phyloP scores from a whole-genome alignment of 306 rosid genomes.

The Cucurbita argyrosperma region DNA sequence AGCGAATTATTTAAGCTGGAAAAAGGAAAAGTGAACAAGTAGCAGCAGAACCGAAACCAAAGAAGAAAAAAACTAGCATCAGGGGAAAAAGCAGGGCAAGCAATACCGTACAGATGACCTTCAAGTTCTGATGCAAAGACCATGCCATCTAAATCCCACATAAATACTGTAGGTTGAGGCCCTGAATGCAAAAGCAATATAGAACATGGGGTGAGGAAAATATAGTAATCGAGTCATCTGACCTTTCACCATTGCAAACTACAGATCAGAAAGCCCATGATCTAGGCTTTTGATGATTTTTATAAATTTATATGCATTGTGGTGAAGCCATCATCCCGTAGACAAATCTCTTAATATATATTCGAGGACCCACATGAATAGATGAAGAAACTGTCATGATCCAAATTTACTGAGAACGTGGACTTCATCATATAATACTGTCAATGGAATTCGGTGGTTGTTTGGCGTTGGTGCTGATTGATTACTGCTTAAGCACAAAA shows the following conservation, averaged over 20 bases:
- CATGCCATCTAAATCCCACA: constrained; percentile 41
- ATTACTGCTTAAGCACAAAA: background rate
- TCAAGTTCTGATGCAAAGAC: constrained; percentile 39
- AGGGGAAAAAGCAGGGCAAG: constrained; percentile 64
- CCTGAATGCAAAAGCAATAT: constrained; percentile 42
- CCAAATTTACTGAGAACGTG: background rate
- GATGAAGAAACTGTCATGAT: too few species aligned
- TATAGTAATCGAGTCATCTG: background rate
- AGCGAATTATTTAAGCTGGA: background rate
- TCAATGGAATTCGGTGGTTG: background rate
- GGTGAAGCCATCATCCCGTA: background rate
- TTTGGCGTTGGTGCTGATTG: background rate
- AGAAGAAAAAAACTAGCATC: constrained; percentile 36
- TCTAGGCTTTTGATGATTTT: background rate
- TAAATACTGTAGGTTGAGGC: constrained; percentile 48
- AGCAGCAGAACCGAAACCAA: constrained; percentile 9
- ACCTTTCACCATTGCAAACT: background rate
- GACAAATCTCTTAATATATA: background rate
- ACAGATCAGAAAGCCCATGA: background rate
- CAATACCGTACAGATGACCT: constrained; percentile 47
- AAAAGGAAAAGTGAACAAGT: constrained; percentile 8
- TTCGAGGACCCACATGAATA: too few species aligned
- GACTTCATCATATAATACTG: background rate
- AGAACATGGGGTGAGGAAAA: background rate
- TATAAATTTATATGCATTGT: background rate